phyloP scores from a whole-genome alignment of 2,329 filamentous ascomycete genomes.

The Domatiomyces globalis region DNA sequence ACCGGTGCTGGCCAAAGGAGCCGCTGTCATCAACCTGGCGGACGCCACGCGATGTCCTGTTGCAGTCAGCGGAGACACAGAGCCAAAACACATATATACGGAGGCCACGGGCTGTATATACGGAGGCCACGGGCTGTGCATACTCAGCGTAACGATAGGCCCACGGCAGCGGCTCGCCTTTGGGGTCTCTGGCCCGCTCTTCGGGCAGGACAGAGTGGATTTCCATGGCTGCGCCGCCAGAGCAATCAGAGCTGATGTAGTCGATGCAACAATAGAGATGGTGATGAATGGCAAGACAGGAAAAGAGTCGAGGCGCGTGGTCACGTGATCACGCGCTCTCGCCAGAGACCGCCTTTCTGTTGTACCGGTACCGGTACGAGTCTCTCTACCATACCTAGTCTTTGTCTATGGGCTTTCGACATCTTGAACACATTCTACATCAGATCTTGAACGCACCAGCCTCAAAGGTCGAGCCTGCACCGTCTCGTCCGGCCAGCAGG shows the following conservation, averaged over 20 bases:
- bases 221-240: constrained; percentile 45
- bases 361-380: no score
- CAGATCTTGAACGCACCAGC: background rate
- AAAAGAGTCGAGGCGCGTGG: no score
- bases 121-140: constrained; percentile 20
- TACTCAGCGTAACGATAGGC: constrained; percentile 49
- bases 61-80: constrained; percentile 5
- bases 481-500: background rate
- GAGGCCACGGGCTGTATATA: no score
- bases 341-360: no score
- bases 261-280: background rate
- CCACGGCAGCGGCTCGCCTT: constrained; percentile 48
- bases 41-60: constrained; percentile 34
- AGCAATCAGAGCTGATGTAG: no score
- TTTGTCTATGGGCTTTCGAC: no score
- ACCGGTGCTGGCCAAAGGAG: constrained; percentile 42
- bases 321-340: no score
- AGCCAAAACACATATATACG: background rate
- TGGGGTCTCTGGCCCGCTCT: constrained; percentile 46
- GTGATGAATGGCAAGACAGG: no score
- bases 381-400: no score
- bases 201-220: constrained; percentile 51
- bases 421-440: background rate
- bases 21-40: constrained; percentile 46
- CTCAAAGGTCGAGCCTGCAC: background rate